These are phyloP conservation scores for Symbiodinium pilosum DNA, from an alignment of 73 alveolate species.

Conservation along the genomic window DNA sequence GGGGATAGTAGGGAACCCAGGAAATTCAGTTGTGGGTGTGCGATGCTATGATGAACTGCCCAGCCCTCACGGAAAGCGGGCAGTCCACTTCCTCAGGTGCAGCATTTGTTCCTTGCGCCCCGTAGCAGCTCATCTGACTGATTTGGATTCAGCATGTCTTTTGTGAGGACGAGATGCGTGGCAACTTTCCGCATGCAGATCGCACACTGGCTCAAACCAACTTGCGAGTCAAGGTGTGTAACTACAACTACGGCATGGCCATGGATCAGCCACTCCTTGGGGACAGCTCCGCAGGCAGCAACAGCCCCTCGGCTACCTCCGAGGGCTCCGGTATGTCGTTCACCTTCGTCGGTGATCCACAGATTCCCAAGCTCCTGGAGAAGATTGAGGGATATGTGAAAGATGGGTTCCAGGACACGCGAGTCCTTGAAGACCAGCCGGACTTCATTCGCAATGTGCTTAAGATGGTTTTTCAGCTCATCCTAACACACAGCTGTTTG, in stretches of 20 bases:
- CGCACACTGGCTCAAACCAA: too few relatives aligned
- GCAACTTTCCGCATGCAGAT: too few relatives aligned
- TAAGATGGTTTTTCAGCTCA: not conserved
- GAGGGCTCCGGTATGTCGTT: not conserved
- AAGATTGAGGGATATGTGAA: not conserved
- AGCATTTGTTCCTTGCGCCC: too few relatives aligned
- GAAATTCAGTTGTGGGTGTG: too few relatives aligned
- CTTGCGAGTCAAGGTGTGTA: not conserved
- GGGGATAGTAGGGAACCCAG: too few relatives aligned
- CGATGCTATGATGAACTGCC: too few relatives aligned
- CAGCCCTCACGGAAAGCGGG: too few relatives aligned
- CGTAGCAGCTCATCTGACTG: too few relatives aligned
- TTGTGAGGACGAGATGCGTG: too few relatives aligned
- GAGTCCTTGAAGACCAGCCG: not conserved
- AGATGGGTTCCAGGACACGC: not conserved
- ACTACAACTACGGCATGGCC: not conserved
- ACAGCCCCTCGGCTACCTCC: not conserved
- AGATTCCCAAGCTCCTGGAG: not conserved
- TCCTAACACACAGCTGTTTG: conserved; percentile 29
- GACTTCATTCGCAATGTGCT: not conserved
- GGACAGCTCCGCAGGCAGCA: not conserved
- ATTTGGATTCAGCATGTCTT: too few relatives aligned
- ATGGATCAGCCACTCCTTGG: not conserved
- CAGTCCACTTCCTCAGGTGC: too few relatives aligned
- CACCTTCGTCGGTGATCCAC: not conserved